Base-by-base conservation (phyloP, 2,329 filamentous ascomycete genomes). In the Fusarium sp. region DNA sequence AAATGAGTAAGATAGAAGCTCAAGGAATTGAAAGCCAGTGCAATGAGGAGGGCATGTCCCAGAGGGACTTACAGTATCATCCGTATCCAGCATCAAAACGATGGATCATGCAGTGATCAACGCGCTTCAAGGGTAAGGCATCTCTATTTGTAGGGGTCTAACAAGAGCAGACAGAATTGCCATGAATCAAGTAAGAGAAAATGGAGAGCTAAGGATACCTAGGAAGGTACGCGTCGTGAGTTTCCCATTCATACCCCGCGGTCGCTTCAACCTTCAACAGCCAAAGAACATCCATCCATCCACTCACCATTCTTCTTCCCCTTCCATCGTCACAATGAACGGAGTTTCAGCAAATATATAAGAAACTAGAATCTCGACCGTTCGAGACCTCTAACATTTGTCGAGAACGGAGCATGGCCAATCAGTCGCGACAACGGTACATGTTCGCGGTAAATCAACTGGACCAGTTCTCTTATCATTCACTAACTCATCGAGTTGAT, bases 81-180 rank as follows among this genome's bases (percentile, higher is more conserved):
- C 11, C 10, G 31, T 31, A 31, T 58, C 41, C 11, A 51, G 33
- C 28, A 36, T 48, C 56, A n/a, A n/a, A 17, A 36, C 26, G 33
- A 58, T 38, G 42, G 41, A 42, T 36, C 38, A 66, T 45, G 48
- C 38, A 71, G 41, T 48, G 67, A 61, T 70, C 42, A 48, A 28
- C 63, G 12, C 10, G 42, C 63, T 51, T 36, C 28, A 57, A 63
- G 28, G 28, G 28, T 31, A 31, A 10, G 28, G 28, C 28, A 54
- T 52, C n/a, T 52, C 26, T 54, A 22, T 18, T 18, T 42, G 56
- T 55, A 69, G 42, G 64, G 56, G 36, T 63, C 33, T 44, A 26
- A 33, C 20, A 39, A 26, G 33, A 69, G 31, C 42, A 55, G 48
- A 24, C 13, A 44, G 18, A 63, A 54, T 61, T 13, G 26, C 39